A percentile compares a stretch with the other conserved stretches of the same genome.
Evolutionary conservation across 768 basidiomycete genomes (phyloP).

Genomic region (Auriscalpium vulgare): DNA sequence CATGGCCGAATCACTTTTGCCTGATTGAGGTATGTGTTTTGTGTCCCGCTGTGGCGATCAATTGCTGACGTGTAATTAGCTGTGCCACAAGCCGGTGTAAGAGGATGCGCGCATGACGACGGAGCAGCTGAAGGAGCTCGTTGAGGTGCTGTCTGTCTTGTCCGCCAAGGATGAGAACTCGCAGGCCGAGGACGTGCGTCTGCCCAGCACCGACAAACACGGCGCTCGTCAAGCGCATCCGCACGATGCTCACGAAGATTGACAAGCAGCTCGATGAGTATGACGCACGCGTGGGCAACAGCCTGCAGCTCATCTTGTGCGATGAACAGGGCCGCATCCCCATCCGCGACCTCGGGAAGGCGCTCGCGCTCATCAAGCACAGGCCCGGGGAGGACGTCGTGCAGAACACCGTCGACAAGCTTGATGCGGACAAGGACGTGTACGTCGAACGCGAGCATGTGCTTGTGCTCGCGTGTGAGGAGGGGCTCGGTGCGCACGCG

Average conservation of each 20-base stretch:
- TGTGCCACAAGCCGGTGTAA: constrained; percentile 51
- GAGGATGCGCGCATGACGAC: constrained; percentile 91
- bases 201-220: constrained; percentile 48
- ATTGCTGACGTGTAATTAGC: constrained; percentile 27
- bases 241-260: constrained; percentile 92
- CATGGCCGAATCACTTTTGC: constrained; percentile 77
- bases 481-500: constrained; percentile 80
- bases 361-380: no score
- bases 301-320: constrained; percentile 78
- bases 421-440: constrained; percentile 94
- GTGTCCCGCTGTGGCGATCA: not conserved
- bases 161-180: no score
- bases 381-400: constrained; percentile 85
- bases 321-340: constrained; percentile 86
- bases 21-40: constrained; percentile 68
- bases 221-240: constrained; percentile 92
- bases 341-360: no score
- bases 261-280: constrained; percentile 89
- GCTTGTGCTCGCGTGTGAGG: constrained; percentile 78
- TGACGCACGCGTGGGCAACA: constrained; percentile 78
- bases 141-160: constrained; percentile 82
- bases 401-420: constrained; percentile 79
- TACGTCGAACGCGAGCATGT: constrained; percentile 95
- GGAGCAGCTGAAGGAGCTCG: constrained; percentile 91
- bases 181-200: constrained; percentile 74